These are phyloP conservation scores for Albophoma yamanashiensis DNA, from an alignment of 2,329 filamentous ascomycete species.

Conservation along the genomic window DNA sequence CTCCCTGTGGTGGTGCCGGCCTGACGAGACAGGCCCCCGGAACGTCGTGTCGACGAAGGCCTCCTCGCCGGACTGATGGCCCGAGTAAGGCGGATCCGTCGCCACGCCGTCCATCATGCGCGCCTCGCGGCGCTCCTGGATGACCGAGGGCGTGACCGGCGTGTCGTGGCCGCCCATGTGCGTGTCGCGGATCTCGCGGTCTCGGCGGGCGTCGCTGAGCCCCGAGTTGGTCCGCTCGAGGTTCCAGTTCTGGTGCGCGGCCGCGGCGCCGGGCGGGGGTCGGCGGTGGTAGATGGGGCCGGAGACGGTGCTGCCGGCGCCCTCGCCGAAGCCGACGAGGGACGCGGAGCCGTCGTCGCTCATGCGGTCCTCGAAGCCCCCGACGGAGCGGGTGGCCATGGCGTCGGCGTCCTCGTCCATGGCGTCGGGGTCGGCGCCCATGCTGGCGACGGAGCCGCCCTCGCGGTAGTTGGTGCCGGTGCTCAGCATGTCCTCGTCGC, in stretches of 20 bases:
- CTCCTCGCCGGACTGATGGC: constrained; percentile 38
- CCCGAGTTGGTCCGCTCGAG: constrained; percentile 42
- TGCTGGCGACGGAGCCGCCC: constrained; percentile 49
- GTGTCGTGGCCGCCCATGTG: constrained; percentile 25
- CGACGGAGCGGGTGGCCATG: constrained; percentile 33
- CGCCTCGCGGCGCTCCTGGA: constrained; percentile 47
- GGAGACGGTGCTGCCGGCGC: constrained; percentile 74
- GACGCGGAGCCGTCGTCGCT: constrained; percentile 78
- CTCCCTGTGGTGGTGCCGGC: constrained; percentile 28
- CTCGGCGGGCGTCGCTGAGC: constrained; percentile 33
- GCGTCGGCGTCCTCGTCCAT: constrained; percentile 45
- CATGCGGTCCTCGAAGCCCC: constrained; percentile 58
- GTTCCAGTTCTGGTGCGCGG: constrained; percentile 26
- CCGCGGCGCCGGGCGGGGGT: constrained; percentile 29
- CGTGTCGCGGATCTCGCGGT: constrained; percentile 21
- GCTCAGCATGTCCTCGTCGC: constrained; percentile 60
- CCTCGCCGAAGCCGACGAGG: constrained; percentile 86
- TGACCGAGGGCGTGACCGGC: constrained; percentile 32
- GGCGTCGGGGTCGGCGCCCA: constrained; percentile 27
- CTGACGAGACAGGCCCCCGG: constrained; percentile 40
- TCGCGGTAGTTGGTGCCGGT: constrained; percentile 52
- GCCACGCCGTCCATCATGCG: constrained; percentile 58
- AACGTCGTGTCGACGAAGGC: constrained; percentile 55
- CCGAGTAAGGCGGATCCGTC: constrained; percentile 37
- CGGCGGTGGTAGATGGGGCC: constrained; percentile 60